phyloP scores from a whole-genome alignment of 208 protist genomes.

The Angomonas deanei region DNA sequence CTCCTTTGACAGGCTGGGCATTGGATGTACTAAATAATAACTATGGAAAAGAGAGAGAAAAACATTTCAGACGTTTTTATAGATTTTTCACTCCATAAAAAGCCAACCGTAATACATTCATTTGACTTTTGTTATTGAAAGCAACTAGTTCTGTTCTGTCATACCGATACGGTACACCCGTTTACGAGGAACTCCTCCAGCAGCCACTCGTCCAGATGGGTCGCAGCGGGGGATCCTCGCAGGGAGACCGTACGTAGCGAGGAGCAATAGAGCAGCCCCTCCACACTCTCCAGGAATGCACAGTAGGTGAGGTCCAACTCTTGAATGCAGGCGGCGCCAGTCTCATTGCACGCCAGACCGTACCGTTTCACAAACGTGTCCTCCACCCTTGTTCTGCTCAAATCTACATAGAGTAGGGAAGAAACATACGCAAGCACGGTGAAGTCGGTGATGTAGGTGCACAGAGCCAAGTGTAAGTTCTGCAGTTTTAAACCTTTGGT shows the following conservation, averaged over 20 bases:
- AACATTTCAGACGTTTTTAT: background rate
- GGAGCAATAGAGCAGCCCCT: constrained; percentile 3
- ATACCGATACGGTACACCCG: background rate
- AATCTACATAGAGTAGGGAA: constrained; percentile 15
- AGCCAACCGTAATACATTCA: background rate
- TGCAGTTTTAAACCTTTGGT: constrained; percentile 19
- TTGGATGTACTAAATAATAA: background rate
- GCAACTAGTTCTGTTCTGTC: background rate
- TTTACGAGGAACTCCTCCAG: background rate
- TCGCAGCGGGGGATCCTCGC: background rate
- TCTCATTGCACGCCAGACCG: background rate
- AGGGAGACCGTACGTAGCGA: background rate
- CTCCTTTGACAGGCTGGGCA: constrained; percentile 1
- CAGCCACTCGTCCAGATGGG: background rate
- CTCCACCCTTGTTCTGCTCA: constrained; percentile 6
- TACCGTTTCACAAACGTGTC: background rate
- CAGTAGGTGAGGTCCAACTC: constrained; percentile 16
- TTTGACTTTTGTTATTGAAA: constrained; percentile 1
- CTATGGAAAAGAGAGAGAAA: background rate
- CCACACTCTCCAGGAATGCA: constrained; percentile 10
- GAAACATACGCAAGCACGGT: constrained; percentile 16
- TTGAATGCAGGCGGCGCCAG: constrained; percentile 4
- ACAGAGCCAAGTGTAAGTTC: constrained; percentile 15
- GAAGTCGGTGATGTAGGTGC: constrained; percentile 21
- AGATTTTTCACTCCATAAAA: background rate